These are phyloP conservation scores for Chloranthus sessilifolius DNA, from an alignment of 164 flowering plant genomes.

Conservation along the genomic window DNA sequence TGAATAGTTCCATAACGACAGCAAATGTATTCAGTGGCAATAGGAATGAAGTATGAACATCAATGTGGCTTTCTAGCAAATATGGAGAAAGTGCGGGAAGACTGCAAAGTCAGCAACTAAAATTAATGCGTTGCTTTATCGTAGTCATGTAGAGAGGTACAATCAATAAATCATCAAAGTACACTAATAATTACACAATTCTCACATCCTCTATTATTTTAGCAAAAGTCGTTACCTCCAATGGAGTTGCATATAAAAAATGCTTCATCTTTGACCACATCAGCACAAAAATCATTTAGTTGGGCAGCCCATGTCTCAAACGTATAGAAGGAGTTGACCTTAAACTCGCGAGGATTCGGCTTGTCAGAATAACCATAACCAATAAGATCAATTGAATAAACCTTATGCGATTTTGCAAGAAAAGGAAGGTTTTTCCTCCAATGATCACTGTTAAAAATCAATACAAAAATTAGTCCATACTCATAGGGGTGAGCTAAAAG, in stretches of 20 bases:
- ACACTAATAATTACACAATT: not conserved
- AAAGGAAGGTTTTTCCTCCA: slow-evolving; percentile 90
- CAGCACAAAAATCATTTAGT: slow-evolving; percentile 71
- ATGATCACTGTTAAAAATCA: slow-evolving; percentile 60
- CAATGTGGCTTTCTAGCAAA: too few species aligned
- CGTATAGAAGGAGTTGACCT: slow-evolving; percentile 56
- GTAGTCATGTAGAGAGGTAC: too few species aligned
- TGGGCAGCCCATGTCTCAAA: slow-evolving; percentile 94
- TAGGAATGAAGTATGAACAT: too few species aligned
- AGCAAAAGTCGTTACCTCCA: slow-evolving; percentile 57
- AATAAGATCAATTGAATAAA: slow-evolving; percentile 83
- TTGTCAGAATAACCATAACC: slow-evolving; percentile 98
- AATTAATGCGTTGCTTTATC: too few species aligned
- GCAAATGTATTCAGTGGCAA: too few species aligned
- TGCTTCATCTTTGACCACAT: slow-evolving; percentile 73
- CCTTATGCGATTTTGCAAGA: slow-evolving; percentile 69
- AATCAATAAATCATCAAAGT: too few species aligned
- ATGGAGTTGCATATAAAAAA: slow-evolving; percentile 95
- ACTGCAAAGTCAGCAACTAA: too few species aligned
- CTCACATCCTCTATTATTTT: not conserved
- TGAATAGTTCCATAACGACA: too few species aligned
- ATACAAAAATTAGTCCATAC: not conserved
- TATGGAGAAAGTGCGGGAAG: too few species aligned
- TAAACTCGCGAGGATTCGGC: slow-evolving; percentile 81
- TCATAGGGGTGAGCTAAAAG: too few species aligned